Percentiles rank a stretch among this genome's conserved stretches.
Evolutionary conservation across 2,329 filamentous ascomycete genomes (phyloP).

Genomic region (Cryphonectria parasitica): DNA sequence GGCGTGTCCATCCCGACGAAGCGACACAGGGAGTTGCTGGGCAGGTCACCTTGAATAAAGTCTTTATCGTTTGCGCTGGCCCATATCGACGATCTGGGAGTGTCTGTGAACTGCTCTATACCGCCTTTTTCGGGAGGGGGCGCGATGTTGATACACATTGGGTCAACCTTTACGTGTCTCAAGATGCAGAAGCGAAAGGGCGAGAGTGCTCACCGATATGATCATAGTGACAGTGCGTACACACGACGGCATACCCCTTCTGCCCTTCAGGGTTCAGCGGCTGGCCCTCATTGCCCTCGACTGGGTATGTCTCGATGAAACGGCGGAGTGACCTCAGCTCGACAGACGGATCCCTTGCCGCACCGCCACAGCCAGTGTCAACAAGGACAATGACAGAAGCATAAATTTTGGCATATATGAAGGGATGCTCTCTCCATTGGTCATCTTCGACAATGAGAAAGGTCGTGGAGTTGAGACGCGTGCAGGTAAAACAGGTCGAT

Average conservation of each 20-base stretch:
- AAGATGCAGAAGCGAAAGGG: too few relatives aligned
- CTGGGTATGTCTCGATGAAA: constrained; percentile 47
- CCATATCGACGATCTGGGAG: constrained; percentile 36
- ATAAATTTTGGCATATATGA: constrained; percentile 51
- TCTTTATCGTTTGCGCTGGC: constrained; percentile 41
- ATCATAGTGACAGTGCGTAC: constrained; percentile 53
- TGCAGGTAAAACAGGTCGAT: constrained; percentile 25
- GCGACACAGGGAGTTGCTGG: constrained; percentile 45
- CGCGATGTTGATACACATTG: constrained; percentile 16
- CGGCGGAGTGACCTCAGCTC: constrained; percentile 39
- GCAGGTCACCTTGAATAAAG: constrained; percentile 45
- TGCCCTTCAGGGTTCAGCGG: constrained; percentile 42
- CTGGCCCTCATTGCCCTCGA: constrained; percentile 39
- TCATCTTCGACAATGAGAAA: constrained; percentile 50
- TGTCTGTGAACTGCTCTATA: constrained; percentile 40
- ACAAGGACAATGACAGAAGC: constrained; percentile 43
- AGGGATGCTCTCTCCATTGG: constrained; percentile 45
- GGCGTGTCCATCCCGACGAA: constrained; percentile 42
- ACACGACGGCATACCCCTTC: constrained; percentile 46
- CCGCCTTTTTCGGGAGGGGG: constrained; percentile 34
- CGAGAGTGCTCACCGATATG: constrained; percentile 36
- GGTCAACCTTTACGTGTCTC: not conserved
- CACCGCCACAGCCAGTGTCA: constrained; percentile 50
- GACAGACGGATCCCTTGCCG: constrained; percentile 36
- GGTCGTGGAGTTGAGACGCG: constrained; percentile 45